These are phyloP conservation scores for Diutina pseudorugosa DNA, from an alignment of 1,139 yeast genomes.

Conservation along the genomic window DNA sequence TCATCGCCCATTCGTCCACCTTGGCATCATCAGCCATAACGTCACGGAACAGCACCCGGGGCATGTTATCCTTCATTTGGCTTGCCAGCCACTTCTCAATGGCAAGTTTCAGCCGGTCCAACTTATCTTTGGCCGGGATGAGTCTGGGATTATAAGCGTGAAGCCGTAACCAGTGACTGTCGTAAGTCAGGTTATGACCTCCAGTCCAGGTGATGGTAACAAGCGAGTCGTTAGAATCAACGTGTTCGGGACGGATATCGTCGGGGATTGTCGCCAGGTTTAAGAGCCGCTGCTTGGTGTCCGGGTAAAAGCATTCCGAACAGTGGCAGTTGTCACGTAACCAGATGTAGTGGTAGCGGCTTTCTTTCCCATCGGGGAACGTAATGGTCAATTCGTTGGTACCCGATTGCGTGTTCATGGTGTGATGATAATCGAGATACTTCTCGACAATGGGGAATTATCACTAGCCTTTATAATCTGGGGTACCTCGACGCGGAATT, in stretches of 20 bases:
- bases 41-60: conserved; percentile 37
- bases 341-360: conserved; percentile 44
- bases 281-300: conserved; percentile 53
- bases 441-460: too few relatives aligned
- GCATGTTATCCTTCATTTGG: conserved; percentile 32
- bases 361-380: neutral
- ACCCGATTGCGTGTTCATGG: neutral
- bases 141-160: conserved; percentile 52
- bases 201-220: neutral
- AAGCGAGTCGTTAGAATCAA: neutral
- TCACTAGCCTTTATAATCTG: neutral
- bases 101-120: conserved; percentile 18
- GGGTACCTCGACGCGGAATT: neutral
- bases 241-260: conserved; percentile 26
- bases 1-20: conserved; percentile 46
- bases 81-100: conserved; percentile 36
- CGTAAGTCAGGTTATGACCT: conserved; percentile 38
- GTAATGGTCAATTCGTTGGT: neutral
- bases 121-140: conserved; percentile 17
- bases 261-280: conserved; percentile 44
- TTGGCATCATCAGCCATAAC: conserved; percentile 34
- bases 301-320: conserved; percentile 41
- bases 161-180: conserved; percentile 37
- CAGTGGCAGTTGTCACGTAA: conserved; percentile 64
- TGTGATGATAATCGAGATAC: neutral